phyloP scores from a whole-genome alignment of 1,284 basidiomycete genomes.

The Leucoagaricus sp. region DNA sequence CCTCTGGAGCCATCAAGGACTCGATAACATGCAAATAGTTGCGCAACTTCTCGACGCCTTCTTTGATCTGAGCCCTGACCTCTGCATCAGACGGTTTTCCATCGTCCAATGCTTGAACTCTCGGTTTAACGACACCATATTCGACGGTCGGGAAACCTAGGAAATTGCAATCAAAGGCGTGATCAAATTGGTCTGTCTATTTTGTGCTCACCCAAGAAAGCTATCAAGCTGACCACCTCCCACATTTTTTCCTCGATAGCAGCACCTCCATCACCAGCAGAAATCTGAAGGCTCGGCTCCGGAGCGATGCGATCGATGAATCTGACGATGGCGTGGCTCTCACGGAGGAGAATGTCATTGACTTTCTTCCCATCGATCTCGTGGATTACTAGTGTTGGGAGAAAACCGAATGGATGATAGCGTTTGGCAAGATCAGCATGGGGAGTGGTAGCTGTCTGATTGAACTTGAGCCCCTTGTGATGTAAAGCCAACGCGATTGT shows the following conservation, averaged over 20 bases:
- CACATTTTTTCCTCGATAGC: constrained; percentile 30
- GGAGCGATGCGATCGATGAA: constrained; percentile 30
- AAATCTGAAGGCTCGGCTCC: constrained; percentile 24
- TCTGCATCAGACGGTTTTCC: constrained; percentile 23
- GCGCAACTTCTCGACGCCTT: constrained; percentile 20
- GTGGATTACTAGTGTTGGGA: constrained; percentile 31
- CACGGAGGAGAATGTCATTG: constrained; percentile 25
- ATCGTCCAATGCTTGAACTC: constrained; percentile 25
- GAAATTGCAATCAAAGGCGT: neutral
- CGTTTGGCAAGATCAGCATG: constrained; percentile 18
- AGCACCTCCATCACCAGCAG: constrained; percentile 15
- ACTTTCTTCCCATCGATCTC: constrained; percentile 20
- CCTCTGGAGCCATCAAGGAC: constrained; percentile 23
- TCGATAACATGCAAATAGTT: constrained; percentile 24
- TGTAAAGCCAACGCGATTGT: constrained; percentile 27
- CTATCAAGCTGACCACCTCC: constrained; percentile 30
- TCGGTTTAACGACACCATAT: constrained; percentile 29
- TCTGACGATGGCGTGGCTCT: constrained; percentile 31
- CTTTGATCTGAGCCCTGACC: constrained; percentile 22
- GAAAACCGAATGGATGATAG: constrained; percentile 28
- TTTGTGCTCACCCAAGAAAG: constrained; percentile 25
- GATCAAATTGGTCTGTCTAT: neutral
- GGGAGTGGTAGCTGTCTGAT: constrained; percentile 22
- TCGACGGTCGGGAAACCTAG: constrained; percentile 30
- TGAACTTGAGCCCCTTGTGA: constrained; percentile 26